Evolutionary conservation across 75 land plant species (phyloP).

Genomic region (Ceratopteris richardii): DNA sequence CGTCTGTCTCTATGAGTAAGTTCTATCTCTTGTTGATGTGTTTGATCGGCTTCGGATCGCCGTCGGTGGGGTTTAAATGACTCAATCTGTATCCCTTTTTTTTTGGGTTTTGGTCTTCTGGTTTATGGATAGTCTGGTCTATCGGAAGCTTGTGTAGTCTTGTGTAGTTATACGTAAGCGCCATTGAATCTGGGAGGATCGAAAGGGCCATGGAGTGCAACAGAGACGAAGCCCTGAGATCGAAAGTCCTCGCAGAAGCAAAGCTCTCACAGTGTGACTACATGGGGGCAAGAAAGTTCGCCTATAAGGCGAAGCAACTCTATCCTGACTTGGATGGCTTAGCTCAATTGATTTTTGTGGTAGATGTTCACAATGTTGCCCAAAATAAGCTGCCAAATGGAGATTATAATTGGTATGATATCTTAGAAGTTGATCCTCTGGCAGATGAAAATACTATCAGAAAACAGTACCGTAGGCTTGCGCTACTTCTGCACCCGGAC

Average conservation of each 20-base stretch:
- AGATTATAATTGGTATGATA: conserved; percentile 34
- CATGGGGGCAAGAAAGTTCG: conserved; percentile 57
- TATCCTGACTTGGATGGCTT: conserved; percentile 71
- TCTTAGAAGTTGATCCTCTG: conserved; percentile 48
- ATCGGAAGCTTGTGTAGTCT: no score
- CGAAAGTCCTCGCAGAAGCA: conserved; percentile 66
- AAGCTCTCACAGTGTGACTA: conserved; percentile 47
- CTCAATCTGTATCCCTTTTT: no score
- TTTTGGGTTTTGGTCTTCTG: no score
- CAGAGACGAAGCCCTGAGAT: conserved; percentile 65
- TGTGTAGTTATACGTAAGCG: no score
- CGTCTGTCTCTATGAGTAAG: no score
- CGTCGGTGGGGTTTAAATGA: no score
- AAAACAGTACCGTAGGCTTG: conserved; percentile 78
- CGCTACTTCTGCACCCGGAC: conserved; percentile 79
- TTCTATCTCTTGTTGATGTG: no score
- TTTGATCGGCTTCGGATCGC: no score
- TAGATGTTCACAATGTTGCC: conserved; percentile 67
- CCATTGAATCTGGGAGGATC: background rate
- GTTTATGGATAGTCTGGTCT: no score
- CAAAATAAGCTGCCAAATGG: conserved; percentile 25
- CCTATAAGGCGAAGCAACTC: conserved; percentile 56
- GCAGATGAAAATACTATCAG: conserved; percentile 60
- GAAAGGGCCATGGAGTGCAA: conserved; percentile 60
- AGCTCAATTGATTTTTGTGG: conserved; percentile 57